Conservation (phyloP, 495 filamentous ascomycete genomes). For the Aspergillus indologenus region DNA sequence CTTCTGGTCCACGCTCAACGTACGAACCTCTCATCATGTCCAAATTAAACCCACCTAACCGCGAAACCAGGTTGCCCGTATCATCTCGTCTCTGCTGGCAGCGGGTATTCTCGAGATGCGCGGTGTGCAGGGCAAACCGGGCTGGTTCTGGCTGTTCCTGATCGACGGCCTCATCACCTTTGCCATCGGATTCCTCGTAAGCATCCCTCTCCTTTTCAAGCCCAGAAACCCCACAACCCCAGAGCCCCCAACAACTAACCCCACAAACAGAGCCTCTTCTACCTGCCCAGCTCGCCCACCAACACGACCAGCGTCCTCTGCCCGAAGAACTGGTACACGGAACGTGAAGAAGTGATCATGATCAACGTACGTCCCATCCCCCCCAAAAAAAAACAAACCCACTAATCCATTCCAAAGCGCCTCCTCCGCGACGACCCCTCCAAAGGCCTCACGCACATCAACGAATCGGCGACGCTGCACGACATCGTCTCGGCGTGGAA, state of each 20-base stretch:
- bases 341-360: conserved; percentile 50
- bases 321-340: conserved; percentile 50
- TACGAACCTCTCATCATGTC: conserved; percentile 1
- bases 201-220: no score
- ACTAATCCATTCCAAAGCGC: no score
- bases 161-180: conserved; percentile 35
- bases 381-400: conserved; percentile 10
- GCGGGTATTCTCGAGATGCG: conserved; percentile 53
- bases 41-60: not conserved
- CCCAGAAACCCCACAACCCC: no score
- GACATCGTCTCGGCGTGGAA: conserved; percentile 32
- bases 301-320: conserved; percentile 50
- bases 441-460: conserved; percentile 42
- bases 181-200: conserved; percentile 28
- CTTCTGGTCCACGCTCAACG: conserved; percentile 55
- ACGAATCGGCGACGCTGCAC: conserved; percentile 26
- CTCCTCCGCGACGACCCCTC: conserved; percentile 51
- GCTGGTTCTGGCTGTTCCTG: conserved; percentile 58
- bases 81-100: conserved; percentile 51
- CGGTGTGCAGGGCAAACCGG: conserved; percentile 41
- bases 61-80: conserved; percentile 33
- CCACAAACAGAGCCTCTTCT: conserved; percentile 23
- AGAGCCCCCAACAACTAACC: not conserved
- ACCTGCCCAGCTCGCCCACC: conserved; percentile 45
- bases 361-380: conserved; percentile 30